These are phyloP conservation scores for Podospora conica DNA, from an alignment of 495 filamentous ascomycete species.

Conservation along the genomic window DNA sequence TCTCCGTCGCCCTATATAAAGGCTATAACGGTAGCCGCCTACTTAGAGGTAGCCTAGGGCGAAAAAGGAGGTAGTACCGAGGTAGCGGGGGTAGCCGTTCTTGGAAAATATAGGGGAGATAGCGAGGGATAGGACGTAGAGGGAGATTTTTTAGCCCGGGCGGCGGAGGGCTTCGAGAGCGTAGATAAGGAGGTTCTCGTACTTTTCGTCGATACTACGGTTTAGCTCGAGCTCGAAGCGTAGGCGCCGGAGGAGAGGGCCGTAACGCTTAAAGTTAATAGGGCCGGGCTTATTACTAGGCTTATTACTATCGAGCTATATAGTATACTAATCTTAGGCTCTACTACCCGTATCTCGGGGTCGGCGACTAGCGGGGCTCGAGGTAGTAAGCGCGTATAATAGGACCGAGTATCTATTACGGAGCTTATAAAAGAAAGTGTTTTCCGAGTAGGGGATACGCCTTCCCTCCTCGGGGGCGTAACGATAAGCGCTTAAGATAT, in stretches of 20 bases:
- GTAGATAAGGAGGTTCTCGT: constrained; percentile 16
- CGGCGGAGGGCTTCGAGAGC: constrained; percentile 17
- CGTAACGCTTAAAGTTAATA: constrained; percentile 33
- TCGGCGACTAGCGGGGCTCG: background rate
- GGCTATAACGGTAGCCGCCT: no score
- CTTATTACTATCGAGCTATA: background rate
- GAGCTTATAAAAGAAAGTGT: constrained; percentile 35
- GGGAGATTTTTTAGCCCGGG: constrained; percentile 8
- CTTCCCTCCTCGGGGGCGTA: constrained; percentile 24
- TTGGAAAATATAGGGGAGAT: background rate
- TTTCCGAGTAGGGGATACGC: constrained; percentile 35
- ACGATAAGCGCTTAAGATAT: constrained; percentile 28
- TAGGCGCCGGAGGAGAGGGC: constrained; percentile 33
- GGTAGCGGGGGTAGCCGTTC: background rate
- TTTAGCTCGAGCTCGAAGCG: constrained; percentile 32
- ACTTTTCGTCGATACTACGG: constrained; percentile 18
- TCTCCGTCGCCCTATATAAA: no score
- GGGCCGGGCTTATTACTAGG: background rate
- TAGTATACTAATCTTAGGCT: background rate
- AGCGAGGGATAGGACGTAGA: constrained; percentile 31
- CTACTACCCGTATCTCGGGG: background rate
- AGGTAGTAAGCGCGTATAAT: background rate
- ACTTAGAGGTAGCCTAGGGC: background rate
- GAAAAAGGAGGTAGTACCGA: constrained; percentile 24
- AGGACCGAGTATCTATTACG: constrained; percentile 20